phyloP scores from a whole-genome alignment of 441 rosid genomes.

The Corymbia calophylla region DNA sequence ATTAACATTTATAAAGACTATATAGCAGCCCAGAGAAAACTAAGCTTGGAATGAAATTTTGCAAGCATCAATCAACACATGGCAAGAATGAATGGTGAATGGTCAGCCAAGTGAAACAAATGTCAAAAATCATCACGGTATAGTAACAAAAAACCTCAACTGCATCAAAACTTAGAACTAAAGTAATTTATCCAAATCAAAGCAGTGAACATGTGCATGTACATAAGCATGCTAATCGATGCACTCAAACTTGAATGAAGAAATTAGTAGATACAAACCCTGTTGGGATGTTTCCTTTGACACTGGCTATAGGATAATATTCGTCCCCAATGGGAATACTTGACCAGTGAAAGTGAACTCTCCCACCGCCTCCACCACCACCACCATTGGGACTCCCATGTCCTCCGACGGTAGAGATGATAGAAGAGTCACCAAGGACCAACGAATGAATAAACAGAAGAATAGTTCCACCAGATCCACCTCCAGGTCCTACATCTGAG shows the following conservation, averaged over 20 bases:
- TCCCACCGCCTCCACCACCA: conserved; percentile 97
- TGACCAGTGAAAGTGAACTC: conserved; percentile 93
- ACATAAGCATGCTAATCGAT: neutral
- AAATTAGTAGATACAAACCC: conserved; percentile 38
- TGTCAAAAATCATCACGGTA: neutral
- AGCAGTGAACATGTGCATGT: neutral
- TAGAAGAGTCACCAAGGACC: conserved; percentile 46
- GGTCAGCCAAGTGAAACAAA: neutral
- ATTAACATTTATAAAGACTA: neutral
- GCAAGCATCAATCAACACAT: neutral
- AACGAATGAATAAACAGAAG: conserved; percentile 58
- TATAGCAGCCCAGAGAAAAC: neutral
- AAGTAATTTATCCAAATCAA: neutral
- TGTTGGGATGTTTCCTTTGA: conserved; percentile 61
- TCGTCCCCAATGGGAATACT: conserved; percentile 73
- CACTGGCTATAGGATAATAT: conserved; percentile 72
- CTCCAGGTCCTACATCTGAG: conserved; percentile 71
- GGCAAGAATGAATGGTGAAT: neutral
- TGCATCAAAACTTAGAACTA: neutral
- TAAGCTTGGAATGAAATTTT: neutral
- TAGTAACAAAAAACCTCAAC: neutral
- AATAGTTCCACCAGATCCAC: conserved; percentile 96
- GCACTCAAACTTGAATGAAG: neutral
- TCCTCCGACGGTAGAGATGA: conserved; percentile 70
- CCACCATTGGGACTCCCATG: conserved; percentile 78